Base-by-base conservation (phyloP, 2,329 filamentous ascomycete species). In the Dactylellina parvicollis region DNA sequence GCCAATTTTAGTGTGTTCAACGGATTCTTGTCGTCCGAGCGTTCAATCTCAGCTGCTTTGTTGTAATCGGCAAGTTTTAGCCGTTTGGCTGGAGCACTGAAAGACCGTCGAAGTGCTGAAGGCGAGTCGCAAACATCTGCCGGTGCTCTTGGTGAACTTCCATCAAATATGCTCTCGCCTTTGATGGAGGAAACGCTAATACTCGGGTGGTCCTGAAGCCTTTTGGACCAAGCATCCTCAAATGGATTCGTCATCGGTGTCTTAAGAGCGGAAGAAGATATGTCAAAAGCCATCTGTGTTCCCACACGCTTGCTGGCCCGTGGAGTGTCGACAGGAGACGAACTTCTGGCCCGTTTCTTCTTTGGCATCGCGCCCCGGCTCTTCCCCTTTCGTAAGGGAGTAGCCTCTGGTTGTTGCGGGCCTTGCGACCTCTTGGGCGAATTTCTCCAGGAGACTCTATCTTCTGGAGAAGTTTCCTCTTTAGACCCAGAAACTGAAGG, bases 241-340 rank as follows among this genome's bases (percentile, higher is more conserved):
- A 89, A 90, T 36, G 91, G 89, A 77, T 93, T 90, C 30, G 88
- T 85, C 75, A 89, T 86, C 10, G 89, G 88, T 0, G 89, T 90
- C 75, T 86, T 88, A 44, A 91, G 36, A 30, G 69, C 60, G 5
- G 69, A 38, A 4, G 69, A 73, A 80, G 0, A 86, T 83, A 60
- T 85, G 83, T 38, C 86, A 85, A 42, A 89, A 80, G 75, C 84
- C 84, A 77, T 87, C 85, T 38, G 88, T 81, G 76, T 90, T 87
- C 73, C 89, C 82, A 0, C 84, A 75, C 66, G 81, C 79, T 76
- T 80, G 80, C 78, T 4, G 83, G 82, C 0, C 81, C 24, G 79
- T 80, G 91, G 90, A 1, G 90, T 92, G 3, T 88, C 88, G 1
- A 85, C 81, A 0, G 90, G 90, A 0, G 91, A 92, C 10, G 90